Conservation (phyloP, 768 basidiomycete genomes). For the Gloeostereum incarnatum region DNA sequence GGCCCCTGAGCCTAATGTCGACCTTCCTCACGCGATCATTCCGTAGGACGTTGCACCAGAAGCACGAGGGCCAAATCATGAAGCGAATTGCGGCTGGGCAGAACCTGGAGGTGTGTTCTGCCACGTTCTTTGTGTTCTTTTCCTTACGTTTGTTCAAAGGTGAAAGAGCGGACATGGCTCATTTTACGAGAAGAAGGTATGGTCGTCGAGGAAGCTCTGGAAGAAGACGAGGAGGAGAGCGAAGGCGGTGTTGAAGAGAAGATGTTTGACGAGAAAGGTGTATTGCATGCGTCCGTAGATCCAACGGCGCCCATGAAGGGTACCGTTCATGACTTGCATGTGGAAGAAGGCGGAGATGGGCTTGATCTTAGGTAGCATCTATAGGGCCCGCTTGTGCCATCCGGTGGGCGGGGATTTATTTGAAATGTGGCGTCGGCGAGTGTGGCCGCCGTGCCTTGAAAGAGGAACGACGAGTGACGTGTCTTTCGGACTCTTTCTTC, state of each 20-base stretch:
- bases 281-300: no score
- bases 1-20: slow-evolving; percentile 66
- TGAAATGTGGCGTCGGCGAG: no score
- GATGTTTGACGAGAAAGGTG: slow-evolving; percentile 4
- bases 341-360: no score
- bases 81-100: slow-evolving; percentile 74
- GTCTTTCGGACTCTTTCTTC: no score
- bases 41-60: slow-evolving; percentile 60
- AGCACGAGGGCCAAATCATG: slow-evolving; percentile 65
- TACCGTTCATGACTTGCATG: no score
- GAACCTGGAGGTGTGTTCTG: slow-evolving; percentile 51
- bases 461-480: no score
- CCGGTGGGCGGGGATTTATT: no score
- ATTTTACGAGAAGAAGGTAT: slow-evolving; percentile 55
- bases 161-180: slow-evolving; percentile 50
- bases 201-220: slow-evolving; percentile 52
- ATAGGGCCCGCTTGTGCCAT: no score
- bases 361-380: no score
- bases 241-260: slow-evolving; percentile 36
- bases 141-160: slow-evolving; percentile 20
- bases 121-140: neutral
- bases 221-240: slow-evolving; percentile 22
- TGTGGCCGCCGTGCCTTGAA: no score
- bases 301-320: no score
- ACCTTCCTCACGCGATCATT: slow-evolving; percentile 76